A percentile compares a stretch with the other conserved stretches of the same genome.
These are phyloP conservation scores for Choanephora cucurbitarum DNA, from an alignment of 371 early-diverging fungal species.

Conservation along the genomic window DNA sequence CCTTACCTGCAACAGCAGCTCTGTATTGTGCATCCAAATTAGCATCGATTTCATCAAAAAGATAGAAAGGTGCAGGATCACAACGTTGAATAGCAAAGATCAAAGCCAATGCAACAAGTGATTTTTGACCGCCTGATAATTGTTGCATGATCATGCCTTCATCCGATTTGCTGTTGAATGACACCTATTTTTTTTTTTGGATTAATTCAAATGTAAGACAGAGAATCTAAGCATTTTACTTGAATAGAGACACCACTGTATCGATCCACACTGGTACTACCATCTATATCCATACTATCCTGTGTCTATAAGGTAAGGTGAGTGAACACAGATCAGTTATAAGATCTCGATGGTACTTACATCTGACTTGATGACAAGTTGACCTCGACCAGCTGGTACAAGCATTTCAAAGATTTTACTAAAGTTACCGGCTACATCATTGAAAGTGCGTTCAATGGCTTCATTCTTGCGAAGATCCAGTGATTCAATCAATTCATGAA, in stretches of 20 bases:
- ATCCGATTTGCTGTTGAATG: constrained; percentile 85
- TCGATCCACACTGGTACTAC: constrained; percentile 60
- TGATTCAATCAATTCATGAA: constrained; percentile 82
- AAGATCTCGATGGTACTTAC: constrained; percentile 31
- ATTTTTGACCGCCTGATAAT: constrained; percentile 99
- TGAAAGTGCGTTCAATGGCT: constrained; percentile 95
- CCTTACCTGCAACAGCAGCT: constrained; percentile 86
- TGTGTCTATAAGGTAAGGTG: constrained; percentile 13
- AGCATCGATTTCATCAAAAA: constrained; percentile 99
- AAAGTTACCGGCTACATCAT: constrained; percentile 89
- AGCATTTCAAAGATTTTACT: constrained; percentile 86
- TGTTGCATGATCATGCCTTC: constrained; percentile 94
- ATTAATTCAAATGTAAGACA: no score
- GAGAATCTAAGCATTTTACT: no score
- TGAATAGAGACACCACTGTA: constrained; percentile 94
- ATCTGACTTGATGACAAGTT: constrained; percentile 81
- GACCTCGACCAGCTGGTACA: constrained; percentile 89
- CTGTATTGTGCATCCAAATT: constrained; percentile 98
- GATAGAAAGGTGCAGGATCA: constrained; percentile 99
- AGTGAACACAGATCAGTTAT: neutral
- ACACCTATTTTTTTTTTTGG: no score
- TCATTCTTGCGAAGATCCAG: constrained; percentile 96
- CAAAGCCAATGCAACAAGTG: constrained; percentile 95
- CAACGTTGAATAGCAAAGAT: constrained; percentile 99
- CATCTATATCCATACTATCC: constrained; percentile 52